phyloP scores from a whole-genome alignment of 345 rosid species.

The Populus simonii region DNA sequence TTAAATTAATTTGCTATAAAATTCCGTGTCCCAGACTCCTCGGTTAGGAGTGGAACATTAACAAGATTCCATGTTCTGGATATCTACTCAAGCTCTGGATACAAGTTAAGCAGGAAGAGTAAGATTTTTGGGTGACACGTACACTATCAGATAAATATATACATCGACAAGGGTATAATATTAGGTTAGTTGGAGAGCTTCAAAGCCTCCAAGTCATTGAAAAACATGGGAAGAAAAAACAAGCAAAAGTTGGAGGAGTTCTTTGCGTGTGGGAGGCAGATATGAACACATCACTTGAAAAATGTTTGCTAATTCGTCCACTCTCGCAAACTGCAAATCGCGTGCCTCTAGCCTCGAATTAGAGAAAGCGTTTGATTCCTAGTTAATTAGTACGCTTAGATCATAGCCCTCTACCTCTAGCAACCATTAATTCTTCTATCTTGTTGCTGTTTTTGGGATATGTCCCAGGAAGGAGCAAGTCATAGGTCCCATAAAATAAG shows the following conservation, averaged over 20 bases:
- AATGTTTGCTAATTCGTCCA: not conserved
- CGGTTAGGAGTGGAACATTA: not conserved
- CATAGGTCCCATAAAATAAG: not conserved
- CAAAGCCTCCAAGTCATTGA: not conserved
- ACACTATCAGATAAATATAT: not conserved
- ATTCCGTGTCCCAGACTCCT: not conserved
- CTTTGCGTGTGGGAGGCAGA: slow-evolving; percentile 28
- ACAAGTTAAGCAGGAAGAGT: not conserved
- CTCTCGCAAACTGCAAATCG: not conserved
- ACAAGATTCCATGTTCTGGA: not conserved
- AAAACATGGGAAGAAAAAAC: not conserved
- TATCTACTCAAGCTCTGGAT: not conserved
- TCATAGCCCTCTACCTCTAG: not conserved
- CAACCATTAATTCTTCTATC: not conserved
- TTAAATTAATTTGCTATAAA: too few species aligned
- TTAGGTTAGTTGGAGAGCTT: not conserved
- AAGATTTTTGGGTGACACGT: not conserved
- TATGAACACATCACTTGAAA: not conserved
- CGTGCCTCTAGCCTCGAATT: not conserved
- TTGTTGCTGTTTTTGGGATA: not conserved
- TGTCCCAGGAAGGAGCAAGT: not conserved
- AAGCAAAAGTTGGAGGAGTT: slow-evolving; percentile 9
- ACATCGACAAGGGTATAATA: not conserved
- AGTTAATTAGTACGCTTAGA: not conserved
- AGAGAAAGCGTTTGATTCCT: not conserved